Evolutionary conservation across 805 yeast species (phyloP).

Genomic region (Spathaspora arborariae): DNA sequence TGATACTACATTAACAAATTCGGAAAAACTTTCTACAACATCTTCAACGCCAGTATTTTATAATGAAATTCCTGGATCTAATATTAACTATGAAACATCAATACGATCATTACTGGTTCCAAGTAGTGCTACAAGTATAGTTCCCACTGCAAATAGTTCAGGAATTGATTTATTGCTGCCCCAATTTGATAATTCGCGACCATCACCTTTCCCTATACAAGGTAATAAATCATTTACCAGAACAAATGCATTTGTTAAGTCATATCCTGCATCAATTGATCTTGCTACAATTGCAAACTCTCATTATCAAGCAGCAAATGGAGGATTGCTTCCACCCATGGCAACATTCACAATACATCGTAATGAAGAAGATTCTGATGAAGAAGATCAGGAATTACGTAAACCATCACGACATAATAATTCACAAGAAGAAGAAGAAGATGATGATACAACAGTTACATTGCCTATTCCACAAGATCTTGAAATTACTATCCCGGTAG

Average conservation of each 20-base stretch:
- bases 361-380: not conserved
- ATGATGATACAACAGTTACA: conserved; percentile 9
- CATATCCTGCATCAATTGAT: conserved; percentile 51
- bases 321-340: conserved; percentile 29
- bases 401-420: not conserved
- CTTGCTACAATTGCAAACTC: conserved; percentile 50
- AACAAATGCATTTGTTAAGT: conserved; percentile 18
- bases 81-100: conserved; percentile 4
- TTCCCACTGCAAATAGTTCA: not conserved
- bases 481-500: conserved; percentile 9
- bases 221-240: conserved; percentile 8
- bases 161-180: conserved; percentile 25
- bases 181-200: conserved; percentile 15
- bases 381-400: not conserved
- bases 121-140: conserved; percentile 5
- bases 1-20: too few relatives aligned
- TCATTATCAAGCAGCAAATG: conserved; percentile 13
- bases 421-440: not conserved
- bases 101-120: conserved; percentile 11
- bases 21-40: not conserved
- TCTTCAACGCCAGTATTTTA: not conserved
- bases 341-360: conserved; percentile 20
- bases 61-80: not conserved
- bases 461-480: conserved; percentile 9
- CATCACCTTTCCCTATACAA: not conserved